These are phyloP conservation scores for Auriscalpium vulgare DNA, from an alignment of 768 basidiomycete species.

Conservation along the genomic window DNA sequence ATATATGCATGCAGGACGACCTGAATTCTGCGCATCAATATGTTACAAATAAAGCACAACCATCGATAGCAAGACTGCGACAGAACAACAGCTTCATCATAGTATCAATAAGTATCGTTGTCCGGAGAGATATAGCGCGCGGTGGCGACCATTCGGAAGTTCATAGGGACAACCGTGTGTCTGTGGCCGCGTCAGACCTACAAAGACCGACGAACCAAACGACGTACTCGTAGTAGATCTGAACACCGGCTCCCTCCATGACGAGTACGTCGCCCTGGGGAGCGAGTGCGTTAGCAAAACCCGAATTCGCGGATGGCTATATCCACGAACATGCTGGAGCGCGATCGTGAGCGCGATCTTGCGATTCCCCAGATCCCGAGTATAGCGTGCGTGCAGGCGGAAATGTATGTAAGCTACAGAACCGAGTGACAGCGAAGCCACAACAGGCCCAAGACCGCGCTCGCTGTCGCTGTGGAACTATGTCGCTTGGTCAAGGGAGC, in stretches of 20 bases:
- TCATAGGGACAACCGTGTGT: constrained; percentile 66
- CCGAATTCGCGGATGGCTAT: not conserved
- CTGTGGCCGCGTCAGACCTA: constrained; percentile 24
- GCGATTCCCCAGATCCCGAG: constrained; percentile 17
- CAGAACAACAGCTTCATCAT: too few relatives aligned
- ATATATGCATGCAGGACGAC: too few relatives aligned
- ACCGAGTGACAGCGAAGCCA: constrained; percentile 73
- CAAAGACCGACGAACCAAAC: not conserved
- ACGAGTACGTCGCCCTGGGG: constrained; percentile 66
- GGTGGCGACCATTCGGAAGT: constrained; percentile 76
- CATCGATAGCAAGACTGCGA: not conserved
- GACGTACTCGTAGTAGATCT: constrained; percentile 63
- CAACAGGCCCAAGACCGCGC: constrained; percentile 58
- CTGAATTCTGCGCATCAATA: too few relatives aligned
- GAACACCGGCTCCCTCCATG: constrained; percentile 66
- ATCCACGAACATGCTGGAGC: constrained; percentile 52
- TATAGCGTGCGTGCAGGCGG: constrained; percentile 37
- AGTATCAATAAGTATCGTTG: constrained; percentile 3
- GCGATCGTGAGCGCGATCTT: constrained; percentile 43
- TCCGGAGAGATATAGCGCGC: constrained; percentile 52
- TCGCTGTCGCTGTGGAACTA: constrained; percentile 81
- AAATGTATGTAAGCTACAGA: constrained; percentile 78
- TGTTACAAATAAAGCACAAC: too few relatives aligned
- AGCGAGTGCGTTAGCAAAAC: constrained; percentile 3
- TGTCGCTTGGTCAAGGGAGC: not conserved